Conservation (phyloP, 495 filamentous ascomycete genomes). For the Podospora comata region DNA sequence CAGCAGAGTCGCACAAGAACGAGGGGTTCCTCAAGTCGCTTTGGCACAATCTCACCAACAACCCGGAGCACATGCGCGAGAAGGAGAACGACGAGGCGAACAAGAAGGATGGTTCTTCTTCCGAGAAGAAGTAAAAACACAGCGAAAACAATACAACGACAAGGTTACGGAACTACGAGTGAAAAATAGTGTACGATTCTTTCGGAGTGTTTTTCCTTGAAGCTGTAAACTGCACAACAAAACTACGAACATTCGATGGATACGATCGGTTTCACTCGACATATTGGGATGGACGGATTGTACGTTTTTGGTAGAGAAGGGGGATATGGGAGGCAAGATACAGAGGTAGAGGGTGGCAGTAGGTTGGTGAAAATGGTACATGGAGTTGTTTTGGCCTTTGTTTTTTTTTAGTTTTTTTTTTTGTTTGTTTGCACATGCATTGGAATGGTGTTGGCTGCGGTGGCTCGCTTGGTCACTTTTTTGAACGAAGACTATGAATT, state of each 20-base stretch:
- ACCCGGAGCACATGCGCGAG: constrained; percentile 54
- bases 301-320: not conserved
- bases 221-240: not conserved
- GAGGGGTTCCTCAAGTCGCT: constrained; percentile 85
- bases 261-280: not conserved
- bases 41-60: constrained; percentile 83
- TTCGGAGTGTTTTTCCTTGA: not conserved
- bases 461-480: not conserved
- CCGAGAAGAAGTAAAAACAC: constrained; percentile 31
- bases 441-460: not conserved
- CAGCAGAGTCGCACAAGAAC: constrained; percentile 55
- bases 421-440: not conserved
- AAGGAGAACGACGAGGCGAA: constrained; percentile 33
- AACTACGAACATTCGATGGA: not conserved
- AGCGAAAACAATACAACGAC: not conserved
- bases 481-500: not conserved
- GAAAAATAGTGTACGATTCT: constrained; percentile 5
- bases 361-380: not conserved
- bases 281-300: no score
- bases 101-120: constrained; percentile 25
- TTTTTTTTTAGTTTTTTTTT: not conserved
- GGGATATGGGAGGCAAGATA: not conserved
- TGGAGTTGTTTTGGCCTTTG: not conserved
- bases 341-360: not conserved
- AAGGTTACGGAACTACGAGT: not conserved